Percentiles rank a stretch among this genome's conserved stretches.
Conservation (phyloP, 768 basidiomycete genomes). For the Naganishia kalamii region DNA sequence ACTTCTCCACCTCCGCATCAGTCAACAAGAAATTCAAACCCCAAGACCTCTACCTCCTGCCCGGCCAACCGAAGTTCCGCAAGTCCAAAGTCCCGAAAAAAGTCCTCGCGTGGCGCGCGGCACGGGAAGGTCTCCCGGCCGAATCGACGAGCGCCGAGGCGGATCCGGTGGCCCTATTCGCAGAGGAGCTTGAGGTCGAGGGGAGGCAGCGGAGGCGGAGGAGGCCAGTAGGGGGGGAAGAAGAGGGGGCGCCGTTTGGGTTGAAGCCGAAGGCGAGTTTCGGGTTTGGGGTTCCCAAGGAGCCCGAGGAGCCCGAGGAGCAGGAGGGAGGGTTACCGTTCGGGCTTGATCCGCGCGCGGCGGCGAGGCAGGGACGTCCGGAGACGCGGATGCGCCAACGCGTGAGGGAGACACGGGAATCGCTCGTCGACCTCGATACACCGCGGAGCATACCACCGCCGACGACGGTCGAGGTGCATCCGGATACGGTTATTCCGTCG, state of each 20-base stretch:
- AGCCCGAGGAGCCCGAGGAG: neutral
- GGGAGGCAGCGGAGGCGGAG: neutral
- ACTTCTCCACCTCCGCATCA: neutral
- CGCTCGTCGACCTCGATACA: neutral
- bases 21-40: slow-evolving; percentile 3
- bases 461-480: neutral
- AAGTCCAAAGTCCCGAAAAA: slow-evolving; percentile 14
- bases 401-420: neutral
- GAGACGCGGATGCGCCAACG: neutral
- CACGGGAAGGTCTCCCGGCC: neutral
- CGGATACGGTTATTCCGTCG: slow-evolving; percentile 1
- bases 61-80: neutral
- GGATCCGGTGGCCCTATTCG: neutral
- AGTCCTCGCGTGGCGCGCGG: neutral
- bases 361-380: no score
- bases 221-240: neutral
- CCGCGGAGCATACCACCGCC: neutral
- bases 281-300: no score
- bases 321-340: neutral
- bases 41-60: neutral
- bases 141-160: neutral
- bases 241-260: neutral
- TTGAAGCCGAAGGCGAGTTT: neutral
- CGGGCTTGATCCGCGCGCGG: neutral
- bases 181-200: neutral